Evolutionary conservation across 805 yeast species (phyloP), one percentile per base, ranked within the genome.

Genomic region (Candida berthetii): DNA sequence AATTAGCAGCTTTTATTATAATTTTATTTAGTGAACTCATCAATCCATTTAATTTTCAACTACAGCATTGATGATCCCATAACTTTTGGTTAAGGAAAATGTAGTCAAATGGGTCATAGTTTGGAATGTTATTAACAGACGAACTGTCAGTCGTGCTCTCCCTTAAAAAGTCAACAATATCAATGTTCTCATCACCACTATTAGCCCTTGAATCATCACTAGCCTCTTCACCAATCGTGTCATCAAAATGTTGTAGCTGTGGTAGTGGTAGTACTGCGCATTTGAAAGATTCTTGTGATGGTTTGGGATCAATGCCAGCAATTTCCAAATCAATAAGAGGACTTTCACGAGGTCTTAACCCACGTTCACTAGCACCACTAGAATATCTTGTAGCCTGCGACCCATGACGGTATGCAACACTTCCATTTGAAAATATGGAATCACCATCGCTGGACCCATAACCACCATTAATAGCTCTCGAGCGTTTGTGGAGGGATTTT

Each of bases 301-400:
- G 50, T 33, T 27, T 32, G 2, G 45, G 35, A 17, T 33, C 35
- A 18, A 33, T 18, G 7, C 35, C 35, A 17, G 42, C 48, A 20
- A 41, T 42, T 33, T 48, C 48, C 13, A 53, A 31, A 24, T 52
- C 53, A 27, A 50, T 52, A 1, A 42, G n/a, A 9, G 52, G 51
- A 8, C 28, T 4, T 22, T 19, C 5, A 3, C 22, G 14, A 4
- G 20, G 13, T 33, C 22, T 33, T 5, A 3, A 13, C 6, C 16
- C 6, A 3, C 24, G 7, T 9, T 11, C 8, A 19, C 35, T 17
- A 11, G 13, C 18, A 17, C 20, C 14, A 18, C 25, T 22, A 11
- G 9, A 8, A 20, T 11, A 13, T 17, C 37, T 35, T 2, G 22
- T 27, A 35, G 11, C 27, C 8, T 15, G 15, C 4, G 16, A 19